Evolutionary conservation across 805 yeast species (phyloP), one percentile per base, ranked within the genome.

Genomic region (Dipodascopsis uninucleata): DNA sequence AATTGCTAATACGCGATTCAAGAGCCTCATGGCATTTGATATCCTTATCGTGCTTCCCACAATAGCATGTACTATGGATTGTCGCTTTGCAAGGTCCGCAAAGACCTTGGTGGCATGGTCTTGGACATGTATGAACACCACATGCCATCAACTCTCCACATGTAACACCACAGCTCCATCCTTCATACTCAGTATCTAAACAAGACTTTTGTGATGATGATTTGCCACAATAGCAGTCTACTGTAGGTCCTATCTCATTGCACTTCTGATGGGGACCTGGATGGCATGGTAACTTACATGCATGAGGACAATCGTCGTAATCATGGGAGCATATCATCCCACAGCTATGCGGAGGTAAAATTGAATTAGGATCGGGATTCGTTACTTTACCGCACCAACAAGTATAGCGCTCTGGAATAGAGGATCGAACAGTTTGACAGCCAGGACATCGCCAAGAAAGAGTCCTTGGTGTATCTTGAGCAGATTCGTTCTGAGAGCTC

Each of bases 361-460:
- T 64, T 3, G 61, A 67, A 45, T 55, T 41, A 47, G 50, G 41
- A 28, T 50, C 43, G 0, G 96, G 96, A 52, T 84, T 77, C 16
- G 76, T 67, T 2, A 74, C 75, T 57, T 85, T 82, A 1, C 89
- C 90, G 70, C 96, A 88, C 97, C 97, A 88, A 60, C 97, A 88
- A 1, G 76, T 76, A 62, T 76, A 81, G 31, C 63, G 72, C 52
- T 64, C 72, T 28, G 85, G 88, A 35, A 75, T 70, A 57, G 66
- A 63, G 4, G 17, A 58, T 47, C 49, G 57, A 40, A 65, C 68
- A 39, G 69, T 77, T 64, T 78, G 86, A 62, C 95, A 85, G 2
- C 84, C 75, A 0, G 96, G 96, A 63, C 97, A 88, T 57, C 88
- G 72, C 96, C 96, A 88, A 31, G 72, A 69, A 38, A 74, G 33